A percentile compares a stretch with the other conserved stretches of the same genome.
phyloP scores from a whole-genome alignment of 1,284 basidiomycete species.

The Puccinia triticina region DNA sequence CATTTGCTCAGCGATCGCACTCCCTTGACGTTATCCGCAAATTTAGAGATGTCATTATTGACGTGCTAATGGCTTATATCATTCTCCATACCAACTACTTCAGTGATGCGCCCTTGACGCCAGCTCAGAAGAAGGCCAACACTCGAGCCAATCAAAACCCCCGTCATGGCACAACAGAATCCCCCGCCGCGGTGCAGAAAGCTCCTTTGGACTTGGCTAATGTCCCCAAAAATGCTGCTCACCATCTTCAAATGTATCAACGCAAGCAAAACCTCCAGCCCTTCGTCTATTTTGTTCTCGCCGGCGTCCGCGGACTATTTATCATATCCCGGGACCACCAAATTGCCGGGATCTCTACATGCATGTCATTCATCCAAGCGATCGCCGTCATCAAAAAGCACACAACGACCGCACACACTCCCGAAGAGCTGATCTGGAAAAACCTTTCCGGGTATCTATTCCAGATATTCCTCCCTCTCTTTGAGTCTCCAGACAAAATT shows the following conservation, averaged over 20 bases:
- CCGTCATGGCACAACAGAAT: neutral
- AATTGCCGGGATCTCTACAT: too few relatives aligned
- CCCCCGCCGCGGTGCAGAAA: too few relatives aligned
- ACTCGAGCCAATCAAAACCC: neutral
- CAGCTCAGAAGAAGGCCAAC: too few relatives aligned
- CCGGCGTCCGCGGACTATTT: neutral
- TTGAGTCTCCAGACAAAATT: neutral
- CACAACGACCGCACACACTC: neutral
- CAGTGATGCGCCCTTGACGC: neutral
- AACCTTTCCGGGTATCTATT: neutral
- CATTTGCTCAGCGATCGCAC: neutral
- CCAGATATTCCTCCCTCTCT: neutral
- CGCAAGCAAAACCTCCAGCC: neutral
- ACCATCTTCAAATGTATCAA: neutral
- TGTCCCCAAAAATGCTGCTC: neutral
- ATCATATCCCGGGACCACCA: too few relatives aligned
- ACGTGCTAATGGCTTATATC: neutral
- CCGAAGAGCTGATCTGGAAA: neutral
- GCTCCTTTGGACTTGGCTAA: neutral
- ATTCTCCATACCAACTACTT: neutral
- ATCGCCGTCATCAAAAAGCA: neutral
- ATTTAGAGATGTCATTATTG: neutral
- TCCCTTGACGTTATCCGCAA: neutral
- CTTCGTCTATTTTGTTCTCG: neutral
- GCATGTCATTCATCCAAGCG: conserved; percentile 7